Evolutionary conservation across 129 eudicot genomes (phyloP).

Genomic region (Logfia minima): DNA sequence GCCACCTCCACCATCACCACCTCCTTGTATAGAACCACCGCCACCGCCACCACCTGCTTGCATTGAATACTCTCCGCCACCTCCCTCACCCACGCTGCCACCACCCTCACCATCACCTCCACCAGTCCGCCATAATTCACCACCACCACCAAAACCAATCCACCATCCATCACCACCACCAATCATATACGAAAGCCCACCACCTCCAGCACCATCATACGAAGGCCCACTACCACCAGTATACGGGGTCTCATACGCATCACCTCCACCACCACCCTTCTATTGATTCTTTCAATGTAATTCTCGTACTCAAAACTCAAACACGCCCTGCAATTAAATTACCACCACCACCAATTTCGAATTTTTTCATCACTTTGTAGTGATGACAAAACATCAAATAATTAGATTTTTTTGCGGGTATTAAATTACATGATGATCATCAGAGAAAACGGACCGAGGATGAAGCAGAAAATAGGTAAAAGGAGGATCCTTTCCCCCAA

Average conservation of each 20-base stretch:
- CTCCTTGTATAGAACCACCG: constrained; percentile 38
- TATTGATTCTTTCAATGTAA: constrained; percentile 72
- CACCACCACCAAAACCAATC: constrained; percentile 42
- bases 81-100: constrained; percentile 35
- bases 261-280: constrained; percentile 92
- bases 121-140: constrained; percentile 33
- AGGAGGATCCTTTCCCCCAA: constrained; percentile 50
- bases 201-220: constrained; percentile 55
- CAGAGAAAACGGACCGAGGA: constrained; percentile 8
- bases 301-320: constrained; percentile 32
- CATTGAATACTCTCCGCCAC: constrained; percentile 43
- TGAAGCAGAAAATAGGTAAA: constrained; percentile 37
- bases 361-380: constrained; percentile 30
- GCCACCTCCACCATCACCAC: constrained; percentile 52
- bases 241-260: constrained; percentile 60
- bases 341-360: constrained; percentile 13
- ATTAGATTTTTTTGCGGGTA: constrained; percentile 29
- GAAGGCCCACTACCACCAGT: constrained; percentile 76
- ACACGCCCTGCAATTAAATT: constrained; percentile 31
- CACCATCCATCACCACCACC: constrained; percentile 53
- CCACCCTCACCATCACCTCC: constrained; percentile 45
- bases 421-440: constrained; percentile 26
- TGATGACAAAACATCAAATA: constrained; percentile 34
- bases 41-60: constrained; percentile 50
- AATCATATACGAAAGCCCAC: constrained; percentile 32